These are phyloP conservation scores for Citrus inodora DNA, from an alignment of 345 rosid species.

Conservation along the genomic window DNA sequence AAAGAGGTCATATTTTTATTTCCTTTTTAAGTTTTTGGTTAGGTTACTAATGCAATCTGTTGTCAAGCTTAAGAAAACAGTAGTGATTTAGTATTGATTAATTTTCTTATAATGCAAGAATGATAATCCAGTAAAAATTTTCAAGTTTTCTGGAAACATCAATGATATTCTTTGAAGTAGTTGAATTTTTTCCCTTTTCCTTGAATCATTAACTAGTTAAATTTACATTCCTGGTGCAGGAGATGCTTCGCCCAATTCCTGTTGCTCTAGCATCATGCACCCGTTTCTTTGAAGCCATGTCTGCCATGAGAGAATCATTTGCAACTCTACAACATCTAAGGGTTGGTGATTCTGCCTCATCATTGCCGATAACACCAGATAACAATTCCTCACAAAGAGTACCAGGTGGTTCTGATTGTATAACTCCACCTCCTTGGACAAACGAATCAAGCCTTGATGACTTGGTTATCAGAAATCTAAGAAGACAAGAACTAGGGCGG, in stretches of 20 bases:
- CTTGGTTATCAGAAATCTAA: constrained; percentile 38
- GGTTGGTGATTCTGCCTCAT: constrained; percentile 57
- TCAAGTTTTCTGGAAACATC: not conserved
- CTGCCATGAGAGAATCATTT: constrained; percentile 98
- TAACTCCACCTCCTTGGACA: constrained; percentile 78
- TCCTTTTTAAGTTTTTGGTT: not conserved
- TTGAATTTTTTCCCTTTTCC: too few relatives aligned
- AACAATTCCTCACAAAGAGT: constrained; percentile 36
- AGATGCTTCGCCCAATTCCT: constrained; percentile 97
- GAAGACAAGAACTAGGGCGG: constrained; percentile 38
- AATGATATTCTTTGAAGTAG: not conserved
- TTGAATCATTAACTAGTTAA: not conserved
- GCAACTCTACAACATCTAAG: constrained; percentile 82
- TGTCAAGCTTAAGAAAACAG: not conserved
- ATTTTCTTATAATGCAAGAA: not conserved
- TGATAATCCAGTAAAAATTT: not conserved
- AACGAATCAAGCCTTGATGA: constrained; percentile 63
- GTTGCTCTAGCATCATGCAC: constrained; percentile 99
- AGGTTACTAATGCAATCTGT: not conserved
- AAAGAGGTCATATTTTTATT: not conserved
- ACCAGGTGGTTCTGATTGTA: constrained; percentile 44
- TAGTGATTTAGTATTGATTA: not conserved
- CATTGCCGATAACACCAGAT: constrained; percentile 61
- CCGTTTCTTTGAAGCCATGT: constrained; percentile 95
- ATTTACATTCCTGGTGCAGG: constrained; percentile 35